phyloP scores from a whole-genome alignment of 1,284 basidiomycete genomes.

The Ganoderma sinense region DNA sequence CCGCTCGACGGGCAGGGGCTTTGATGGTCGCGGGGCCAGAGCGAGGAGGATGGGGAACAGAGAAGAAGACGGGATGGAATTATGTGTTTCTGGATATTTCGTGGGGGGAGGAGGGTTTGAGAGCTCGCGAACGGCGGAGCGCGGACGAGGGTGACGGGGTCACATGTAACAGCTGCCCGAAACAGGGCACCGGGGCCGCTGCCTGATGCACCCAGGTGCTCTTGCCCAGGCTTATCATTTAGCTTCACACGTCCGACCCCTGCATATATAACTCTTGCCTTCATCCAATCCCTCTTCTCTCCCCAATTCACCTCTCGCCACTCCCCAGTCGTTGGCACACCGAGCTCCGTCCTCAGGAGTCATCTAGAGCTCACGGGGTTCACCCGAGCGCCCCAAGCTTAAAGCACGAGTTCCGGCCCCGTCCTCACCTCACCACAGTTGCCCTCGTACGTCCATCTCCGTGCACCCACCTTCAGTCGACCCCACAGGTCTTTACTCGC shows the following conservation, averaged over 20 bases:
- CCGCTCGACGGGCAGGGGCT: not conserved
- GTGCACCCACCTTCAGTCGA: conserved; percentile 21
- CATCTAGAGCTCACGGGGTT: conserved; percentile 1
- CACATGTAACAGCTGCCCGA: conserved; percentile 1
- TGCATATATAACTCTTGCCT: conserved; percentile 26
- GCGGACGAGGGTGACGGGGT: not conserved
- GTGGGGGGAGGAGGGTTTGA: not conserved
- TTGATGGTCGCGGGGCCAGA: not conserved
- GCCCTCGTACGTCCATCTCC: conserved; percentile 16
- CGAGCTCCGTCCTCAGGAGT: conserved; percentile 5
- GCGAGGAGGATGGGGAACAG: not conserved
- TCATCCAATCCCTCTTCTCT: conserved; percentile 5
- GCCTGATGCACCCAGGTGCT: conserved; percentile 17
- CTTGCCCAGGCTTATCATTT: conserved; percentile 30
- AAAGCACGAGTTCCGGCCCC: not conserved
- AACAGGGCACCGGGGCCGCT: conserved; percentile 12
- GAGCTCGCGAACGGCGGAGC: not conserved
- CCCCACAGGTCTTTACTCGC: conserved; percentile 17
- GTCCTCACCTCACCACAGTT: conserved; percentile 5
- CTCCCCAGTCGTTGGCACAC: not conserved
- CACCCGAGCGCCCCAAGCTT: not conserved
- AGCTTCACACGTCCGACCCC: conserved; percentile 29
- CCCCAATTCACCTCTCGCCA: conserved; percentile 10
- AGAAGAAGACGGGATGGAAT: not conserved
- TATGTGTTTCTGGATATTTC: not conserved